Base-by-base conservation (phyloP, 176 grass and related monocot species). In the Rhynchospora tenuis region DNA sequence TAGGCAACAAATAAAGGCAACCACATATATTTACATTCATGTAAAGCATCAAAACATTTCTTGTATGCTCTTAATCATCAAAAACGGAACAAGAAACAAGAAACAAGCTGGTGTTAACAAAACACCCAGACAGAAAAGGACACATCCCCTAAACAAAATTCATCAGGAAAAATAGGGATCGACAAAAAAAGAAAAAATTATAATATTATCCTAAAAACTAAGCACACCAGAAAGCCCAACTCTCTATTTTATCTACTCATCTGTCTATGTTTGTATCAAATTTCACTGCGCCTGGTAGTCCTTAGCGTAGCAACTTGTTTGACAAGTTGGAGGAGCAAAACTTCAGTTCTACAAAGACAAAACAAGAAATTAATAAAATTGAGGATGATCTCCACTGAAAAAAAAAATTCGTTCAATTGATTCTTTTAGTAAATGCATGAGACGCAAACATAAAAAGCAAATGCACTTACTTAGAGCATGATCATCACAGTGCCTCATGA, bases 401-500 rank as follows among this genome's bases (percentile, higher is more conserved):
- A 68, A 50, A 26, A 29, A 8, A 54, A 75, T 3, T 38, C 29
- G 13, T 29, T 76, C 12, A 14, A 55, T 76, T 55, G 48, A 13
- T 28, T 15, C 22, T 17, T 22, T 74, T 26, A 46, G 12, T 26
- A 23, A 27, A 51, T 16, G 42, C 10, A 45, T n/a, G 33, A 22
- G 16, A 71, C 23, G 46, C 9, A 42, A 3, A 46, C 16, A 24
- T 8, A 27, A 66, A 29, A 26, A 9, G 5, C n/a, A 76, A 4
- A 84, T 20, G 67, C 61, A 87, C 86, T 90, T 28, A 90, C 90
- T 89, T 26, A 92, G 86, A 48, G 86, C 82, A 15, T 59, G 86
- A 9, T 83, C 82, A 59, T 92, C 93, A 33, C 83, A 92, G 14
- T 85, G 85, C 88, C 82, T 93, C 88, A 94, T 92, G 82, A 97